Evolutionary conservation across 305 asterid genomes (phyloP).

Genomic region (Lippia alba): DNA sequence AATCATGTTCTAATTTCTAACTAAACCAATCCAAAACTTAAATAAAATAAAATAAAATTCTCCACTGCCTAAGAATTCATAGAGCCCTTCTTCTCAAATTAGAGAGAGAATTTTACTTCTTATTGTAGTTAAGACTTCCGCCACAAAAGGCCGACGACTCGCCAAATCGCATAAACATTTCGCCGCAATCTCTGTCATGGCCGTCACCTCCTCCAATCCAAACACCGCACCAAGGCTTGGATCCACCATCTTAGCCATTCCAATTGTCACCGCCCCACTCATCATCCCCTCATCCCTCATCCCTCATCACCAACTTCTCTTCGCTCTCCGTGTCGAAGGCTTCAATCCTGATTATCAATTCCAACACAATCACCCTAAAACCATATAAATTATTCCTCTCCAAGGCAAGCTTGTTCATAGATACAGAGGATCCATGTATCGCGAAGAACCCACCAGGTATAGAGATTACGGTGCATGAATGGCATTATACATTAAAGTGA

Average conservation of each 20-base stretch:
- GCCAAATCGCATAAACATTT: constrained; percentile 61
- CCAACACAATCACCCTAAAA: constrained; percentile 62
- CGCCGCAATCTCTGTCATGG: constrained; percentile 55
- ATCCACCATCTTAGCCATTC: constrained; percentile 58
- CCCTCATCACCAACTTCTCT: constrained; percentile 49
- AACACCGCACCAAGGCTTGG: constrained; percentile 44
- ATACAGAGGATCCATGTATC: constrained; percentile 74
- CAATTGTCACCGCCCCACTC: constrained; percentile 33
- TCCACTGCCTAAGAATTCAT: background rate
- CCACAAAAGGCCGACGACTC: constrained; percentile 65
- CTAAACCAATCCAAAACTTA: background rate
- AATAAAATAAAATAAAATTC: no score
- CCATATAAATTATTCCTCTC: constrained; percentile 67
- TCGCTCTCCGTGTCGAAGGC: constrained; percentile 49
- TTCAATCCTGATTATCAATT: constrained; percentile 65
- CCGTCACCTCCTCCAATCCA: constrained; percentile 55
- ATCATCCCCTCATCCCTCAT: constrained; percentile 50
- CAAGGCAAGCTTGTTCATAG: constrained; percentile 60
- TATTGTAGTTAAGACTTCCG: constrained; percentile 49
- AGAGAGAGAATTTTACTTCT: constrained; percentile 37
- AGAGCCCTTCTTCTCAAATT: constrained; percentile 22
- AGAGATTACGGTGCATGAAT: no score
- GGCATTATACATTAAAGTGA: no score
- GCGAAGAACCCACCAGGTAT: constrained; percentile 73
- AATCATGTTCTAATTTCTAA: background rate